Percentiles rank a stretch among this genome's conserved stretches.
phyloP scores from a whole-genome alignment of 78 protist genomes.

The Dictyostelium discoideum region DNA sequence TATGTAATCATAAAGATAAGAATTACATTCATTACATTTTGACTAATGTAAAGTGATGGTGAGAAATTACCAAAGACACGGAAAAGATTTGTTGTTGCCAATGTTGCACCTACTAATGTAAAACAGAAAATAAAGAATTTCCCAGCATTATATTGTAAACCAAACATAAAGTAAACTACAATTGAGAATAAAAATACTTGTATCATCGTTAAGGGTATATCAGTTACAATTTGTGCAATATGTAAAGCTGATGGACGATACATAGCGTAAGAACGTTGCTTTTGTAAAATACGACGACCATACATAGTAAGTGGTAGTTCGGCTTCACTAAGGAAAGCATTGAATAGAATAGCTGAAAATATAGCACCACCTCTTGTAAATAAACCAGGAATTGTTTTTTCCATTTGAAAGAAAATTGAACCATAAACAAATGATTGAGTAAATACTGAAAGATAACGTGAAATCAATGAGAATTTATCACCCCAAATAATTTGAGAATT shows the following conservation, averaged over 20 bases:
- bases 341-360: constrained; percentile 26
- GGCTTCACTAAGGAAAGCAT: neutral
- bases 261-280: constrained; percentile 71
- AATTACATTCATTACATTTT: constrained; percentile 5
- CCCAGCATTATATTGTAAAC: constrained; percentile 18
- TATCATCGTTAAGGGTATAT: neutral
- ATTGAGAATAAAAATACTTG: constrained; percentile 51
- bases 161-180: constrained; percentile 67
- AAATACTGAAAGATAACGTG: constrained; percentile 14
- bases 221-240: constrained; percentile 42
- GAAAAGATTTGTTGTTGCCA: constrained; percentile 25
- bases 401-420: constrained; percentile 12
- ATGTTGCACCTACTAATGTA: constrained; percentile 29
- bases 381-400: neutral
- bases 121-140: constrained; percentile 55
- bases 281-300: constrained; percentile 62
- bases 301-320: constrained; percentile 5
- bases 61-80: constrained; percentile 45
- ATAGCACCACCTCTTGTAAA: constrained; percentile 71
- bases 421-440: constrained; percentile 56
- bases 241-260: constrained; percentile 64
- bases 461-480: constrained; percentile 19
- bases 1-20: constrained; percentile 65
- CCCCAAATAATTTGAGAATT: constrained; percentile 34
- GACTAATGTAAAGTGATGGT: constrained; percentile 42